A percentile compares a stretch with the other conserved stretches of the same genome.
Evolutionary conservation across 192 early-diverging fungal genomes (phyloP).

Genomic region (Diversispora eburnea): DNA sequence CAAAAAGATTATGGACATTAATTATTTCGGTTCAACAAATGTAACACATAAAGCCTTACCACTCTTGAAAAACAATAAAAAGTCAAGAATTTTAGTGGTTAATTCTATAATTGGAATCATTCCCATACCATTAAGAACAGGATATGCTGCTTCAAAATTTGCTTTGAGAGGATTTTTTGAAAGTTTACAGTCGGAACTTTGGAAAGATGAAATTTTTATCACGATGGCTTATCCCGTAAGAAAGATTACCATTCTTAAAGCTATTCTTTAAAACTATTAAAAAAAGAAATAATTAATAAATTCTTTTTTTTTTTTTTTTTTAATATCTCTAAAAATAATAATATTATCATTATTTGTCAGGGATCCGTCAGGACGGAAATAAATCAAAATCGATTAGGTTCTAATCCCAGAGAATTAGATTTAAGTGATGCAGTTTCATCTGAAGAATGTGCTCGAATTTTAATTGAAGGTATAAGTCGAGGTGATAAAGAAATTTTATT

Average conservation of each 20-base stretch:
- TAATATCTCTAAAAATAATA: not conserved
- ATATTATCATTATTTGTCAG: not conserved
- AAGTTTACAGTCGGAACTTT: slow-evolving; percentile 6
- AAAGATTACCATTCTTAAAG: not conserved
- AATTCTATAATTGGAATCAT: not conserved
- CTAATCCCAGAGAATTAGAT: not conserved
- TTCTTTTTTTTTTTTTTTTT: not conserved
- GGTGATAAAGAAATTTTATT: slow-evolving; percentile 20
- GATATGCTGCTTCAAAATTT: slow-evolving; percentile 17
- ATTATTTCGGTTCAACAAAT: slow-evolving; percentile 4
- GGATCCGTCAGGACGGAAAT: slow-evolving; percentile 2
- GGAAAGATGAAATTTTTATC: slow-evolving; percentile 2
- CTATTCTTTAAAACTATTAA: not conserved
- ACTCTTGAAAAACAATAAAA: slow-evolving; percentile 8
- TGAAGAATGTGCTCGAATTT: slow-evolving; percentile 9
- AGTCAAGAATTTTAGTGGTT: not conserved
- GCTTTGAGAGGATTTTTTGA: slow-evolving; percentile 26
- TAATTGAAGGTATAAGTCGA: not conserved
- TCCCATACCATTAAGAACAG: not conserved
- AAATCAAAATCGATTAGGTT: slow-evolving; percentile 11
- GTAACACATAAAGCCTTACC: slow-evolving; percentile 12
- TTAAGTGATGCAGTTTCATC: not conserved
- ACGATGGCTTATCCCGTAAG: slow-evolving; percentile 18
- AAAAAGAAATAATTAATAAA: too few species aligned
- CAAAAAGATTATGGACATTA: slow-evolving; percentile 12